Percentiles rank a stretch among this genome's conserved stretches.
Evolutionary conservation across 148 eudicot genomes (phyloP).

Genomic region (Amaranthus hypochondriacus): DNA sequence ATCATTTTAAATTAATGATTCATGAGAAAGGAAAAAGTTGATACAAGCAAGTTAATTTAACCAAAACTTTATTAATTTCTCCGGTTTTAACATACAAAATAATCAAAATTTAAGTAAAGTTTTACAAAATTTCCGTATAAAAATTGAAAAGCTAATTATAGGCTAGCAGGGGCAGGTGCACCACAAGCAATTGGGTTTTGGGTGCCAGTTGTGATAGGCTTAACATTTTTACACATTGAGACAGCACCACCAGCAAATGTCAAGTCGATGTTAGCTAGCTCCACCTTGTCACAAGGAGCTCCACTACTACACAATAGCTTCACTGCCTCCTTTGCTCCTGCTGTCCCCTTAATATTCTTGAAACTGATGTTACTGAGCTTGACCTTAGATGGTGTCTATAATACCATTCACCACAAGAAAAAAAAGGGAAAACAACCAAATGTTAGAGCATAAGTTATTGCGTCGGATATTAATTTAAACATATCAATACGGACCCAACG

Average conservation of each 20-base stretch:
- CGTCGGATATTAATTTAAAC: no score
- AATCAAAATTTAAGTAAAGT: no score
- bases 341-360: constrained; percentile 40
- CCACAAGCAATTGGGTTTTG: constrained; percentile 27
- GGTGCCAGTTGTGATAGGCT: constrained; percentile 29
- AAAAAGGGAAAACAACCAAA: neutral
- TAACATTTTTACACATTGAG: constrained; percentile 34
- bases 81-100: no score
- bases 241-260: constrained; percentile 33
- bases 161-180: constrained; percentile 10
- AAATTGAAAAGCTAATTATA: neutral
- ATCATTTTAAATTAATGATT: no score
- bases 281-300: constrained; percentile 37
- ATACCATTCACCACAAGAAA: neutral
- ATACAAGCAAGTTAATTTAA: no score
- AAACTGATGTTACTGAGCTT: constrained; percentile 45
- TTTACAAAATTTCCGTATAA: no score
- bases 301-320: constrained; percentile 39
- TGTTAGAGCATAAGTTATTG: no score
- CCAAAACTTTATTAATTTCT: no score
- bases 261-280: constrained; percentile 42
- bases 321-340: constrained; percentile 29
- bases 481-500: no score
- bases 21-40: no score
- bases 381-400: constrained; percentile 39